Evolutionary conservation across 129 eudicot genomes (phyloP), one percentile per base, ranked within the genome.

Genomic region (Erigeron canadensis): DNA sequence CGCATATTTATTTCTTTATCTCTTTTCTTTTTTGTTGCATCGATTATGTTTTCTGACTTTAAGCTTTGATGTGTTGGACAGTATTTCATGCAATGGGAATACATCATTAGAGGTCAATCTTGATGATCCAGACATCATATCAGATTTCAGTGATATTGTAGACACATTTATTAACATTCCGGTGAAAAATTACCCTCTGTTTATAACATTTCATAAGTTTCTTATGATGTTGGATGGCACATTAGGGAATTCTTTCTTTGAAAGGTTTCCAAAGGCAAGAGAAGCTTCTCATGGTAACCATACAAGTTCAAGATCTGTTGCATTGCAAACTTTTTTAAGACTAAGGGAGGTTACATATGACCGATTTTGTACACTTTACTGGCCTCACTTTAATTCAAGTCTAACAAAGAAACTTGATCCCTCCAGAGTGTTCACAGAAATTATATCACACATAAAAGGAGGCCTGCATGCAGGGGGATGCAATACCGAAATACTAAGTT

Each of bases 401-500:
- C 44, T 70, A 40, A 90, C 75, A 9, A 83, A 83, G 72, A 78
- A 71, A 47, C 89, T 90, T 55, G 88, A 84, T 40, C 75, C 94
- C 10, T 83, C 88, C 4, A 82, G 84, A 58, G 94, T 87, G 1
- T 90, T 80, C 64, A 87, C 89, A 0, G 95, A 87, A 59, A 90
- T 90, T 53, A 87, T 90, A 40, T 87, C 96, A 18, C 77, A 81
- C 55, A 90, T 90, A n/a, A 90, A 90, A 85, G 96, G 96, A 55
- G 87, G 91, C 7, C 38, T 79, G n/a, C 84, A 66, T 48, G 81
- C 76, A 43, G 83, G 74, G 2, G 86, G 54, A 21, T 62, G 74
- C 10, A 53, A 10, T 61, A 74, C 65, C 42, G 71, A 76, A 4
- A 83, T 62, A 50, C 77, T 80, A 17, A 77, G 79, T 45, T 60